Evolutionary conservation across 169 alveolate genomes (phyloP).

Genomic region (Eimeria praecox): DNA sequence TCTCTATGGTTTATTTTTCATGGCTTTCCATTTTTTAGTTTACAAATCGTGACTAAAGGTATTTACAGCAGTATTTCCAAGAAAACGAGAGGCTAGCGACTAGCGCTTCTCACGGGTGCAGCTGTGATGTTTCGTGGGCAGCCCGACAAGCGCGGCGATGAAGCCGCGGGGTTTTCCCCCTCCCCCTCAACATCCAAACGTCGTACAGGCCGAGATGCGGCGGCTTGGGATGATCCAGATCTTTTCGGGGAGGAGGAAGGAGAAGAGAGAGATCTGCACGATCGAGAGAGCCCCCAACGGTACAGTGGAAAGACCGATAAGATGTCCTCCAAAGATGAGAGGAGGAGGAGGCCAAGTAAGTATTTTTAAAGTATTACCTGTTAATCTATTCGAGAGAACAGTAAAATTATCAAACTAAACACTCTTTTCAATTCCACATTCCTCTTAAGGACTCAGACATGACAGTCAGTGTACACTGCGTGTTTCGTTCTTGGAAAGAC

Average conservation of each 20-base stretch:
- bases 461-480: not conserved
- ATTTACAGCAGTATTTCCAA: not conserved
- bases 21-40: not conserved
- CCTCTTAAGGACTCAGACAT: not conserved
- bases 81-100: not conserved
- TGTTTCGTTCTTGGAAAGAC: not conserved
- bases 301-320: not conserved
- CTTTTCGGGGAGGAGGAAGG: constrained; percentile 40
- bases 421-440: not conserved
- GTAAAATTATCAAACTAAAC: not conserved
- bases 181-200: constrained; percentile 11
- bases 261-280: not conserved
- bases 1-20: not conserved
- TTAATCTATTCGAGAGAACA: not conserved
- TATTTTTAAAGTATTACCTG: not conserved
- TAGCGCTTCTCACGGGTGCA: not conserved
- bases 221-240: constrained; percentile 52
- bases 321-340: not conserved
- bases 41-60: not conserved
- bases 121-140: not conserved
- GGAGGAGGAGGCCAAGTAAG: constrained; percentile 1
- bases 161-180: constrained; percentile 8
- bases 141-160: constrained; percentile 23
- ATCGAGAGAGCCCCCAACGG: no score
- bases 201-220: constrained; percentile 13